Conservation (phyloP, 257 asterid genomes). For the Jacaranda mimosifolia region DNA sequence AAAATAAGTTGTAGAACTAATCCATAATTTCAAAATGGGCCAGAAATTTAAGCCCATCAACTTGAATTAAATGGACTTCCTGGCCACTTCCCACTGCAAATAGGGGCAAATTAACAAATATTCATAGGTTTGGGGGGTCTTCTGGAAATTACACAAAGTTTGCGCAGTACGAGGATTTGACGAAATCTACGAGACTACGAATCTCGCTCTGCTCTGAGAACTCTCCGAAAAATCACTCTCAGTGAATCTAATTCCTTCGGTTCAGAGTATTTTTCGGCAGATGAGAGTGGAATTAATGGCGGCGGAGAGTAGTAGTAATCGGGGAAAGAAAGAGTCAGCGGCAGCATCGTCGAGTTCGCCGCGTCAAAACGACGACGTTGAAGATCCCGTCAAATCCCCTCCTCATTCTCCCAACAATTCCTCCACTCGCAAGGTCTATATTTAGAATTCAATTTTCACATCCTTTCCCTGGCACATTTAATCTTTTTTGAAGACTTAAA, state of each 20-base stretch:
- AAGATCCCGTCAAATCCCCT: constrained; percentile 80
- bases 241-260: constrained; percentile 10
- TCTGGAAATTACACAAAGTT: not conserved
- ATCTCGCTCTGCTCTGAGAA: constrained; percentile 27
- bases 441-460: not conserved
- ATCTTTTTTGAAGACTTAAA: not conserved
- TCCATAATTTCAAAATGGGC: no score
- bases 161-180: constrained; percentile 31
- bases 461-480: not conserved
- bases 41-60: not conserved
- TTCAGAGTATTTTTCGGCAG: constrained; percentile 37
- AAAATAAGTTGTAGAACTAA: no score
- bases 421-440: constrained; percentile 81
- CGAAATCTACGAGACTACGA: constrained; percentile 40
- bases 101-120: constrained; percentile 24
- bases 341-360: constrained; percentile 52
- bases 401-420: constrained; percentile 83
- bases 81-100: not conserved
- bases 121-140: constrained; percentile 20
- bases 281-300: constrained; percentile 69
- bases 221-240: constrained; percentile 42
- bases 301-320: constrained; percentile 63
- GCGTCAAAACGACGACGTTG: constrained; percentile 59
- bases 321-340: constrained; percentile 77
- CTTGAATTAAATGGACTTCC: not conserved